Conservation (phyloP, 106 monocot genomes). For the Hemerocallis citrina region DNA sequence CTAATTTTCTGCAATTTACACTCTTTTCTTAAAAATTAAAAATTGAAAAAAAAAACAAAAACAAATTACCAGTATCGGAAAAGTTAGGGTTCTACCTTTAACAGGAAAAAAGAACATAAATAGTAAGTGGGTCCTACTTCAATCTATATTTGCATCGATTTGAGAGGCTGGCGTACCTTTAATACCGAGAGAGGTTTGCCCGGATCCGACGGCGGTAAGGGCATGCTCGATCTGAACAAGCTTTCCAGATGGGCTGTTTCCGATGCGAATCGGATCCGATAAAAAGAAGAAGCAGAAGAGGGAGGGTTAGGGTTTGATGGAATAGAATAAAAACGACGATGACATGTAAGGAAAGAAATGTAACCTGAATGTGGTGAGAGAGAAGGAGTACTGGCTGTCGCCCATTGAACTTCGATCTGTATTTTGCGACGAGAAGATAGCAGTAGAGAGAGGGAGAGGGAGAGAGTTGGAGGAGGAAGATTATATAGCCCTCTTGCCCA, state of each 20-base stretch:
- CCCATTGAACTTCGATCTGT: not conserved
- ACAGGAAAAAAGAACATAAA: too few species aligned
- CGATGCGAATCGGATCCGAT: not conserved
- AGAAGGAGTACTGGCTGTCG: conserved; percentile 17
- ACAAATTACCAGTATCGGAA: too few species aligned
- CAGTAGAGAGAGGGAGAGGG: not conserved
- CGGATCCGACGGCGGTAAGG: conserved; percentile 86
- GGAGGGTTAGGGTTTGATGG: not conserved
- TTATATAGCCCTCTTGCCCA: not conserved
- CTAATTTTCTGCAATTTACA: too few species aligned
- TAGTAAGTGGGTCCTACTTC: too few species aligned
- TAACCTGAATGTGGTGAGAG: conserved; percentile 25
- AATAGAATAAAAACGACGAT: not conserved
- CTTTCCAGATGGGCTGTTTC: conserved; percentile 85
- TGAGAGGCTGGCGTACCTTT: conserved; percentile 49
- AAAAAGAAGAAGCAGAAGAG: not conserved
- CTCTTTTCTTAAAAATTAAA: too few species aligned
- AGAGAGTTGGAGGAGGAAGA: not conserved
- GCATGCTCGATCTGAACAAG: conserved; percentile 99
- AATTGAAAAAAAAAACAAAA: too few species aligned
- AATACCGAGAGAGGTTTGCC: conserved; percentile 97
- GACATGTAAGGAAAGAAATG: not conserved
- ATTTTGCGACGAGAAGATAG: not conserved
- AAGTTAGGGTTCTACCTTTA: too few species aligned
- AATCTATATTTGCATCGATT: too few species aligned